Evolutionary conservation across 495 filamentous ascomycete species (phyloP).

Genomic region (Aspergillus leporis): DNA sequence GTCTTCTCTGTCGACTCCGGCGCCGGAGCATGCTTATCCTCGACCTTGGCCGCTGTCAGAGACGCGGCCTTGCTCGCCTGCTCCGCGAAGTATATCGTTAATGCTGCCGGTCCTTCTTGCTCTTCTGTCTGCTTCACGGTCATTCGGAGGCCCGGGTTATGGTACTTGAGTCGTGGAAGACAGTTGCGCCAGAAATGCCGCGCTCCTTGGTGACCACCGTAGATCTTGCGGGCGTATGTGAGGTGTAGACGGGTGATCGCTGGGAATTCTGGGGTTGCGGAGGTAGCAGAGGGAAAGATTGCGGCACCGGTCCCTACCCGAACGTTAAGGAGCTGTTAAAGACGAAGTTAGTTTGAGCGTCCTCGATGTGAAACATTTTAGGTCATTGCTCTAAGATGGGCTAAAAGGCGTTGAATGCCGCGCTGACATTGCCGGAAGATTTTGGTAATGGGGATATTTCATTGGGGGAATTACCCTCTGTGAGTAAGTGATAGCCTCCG

Average conservation of each 20-base stretch:
- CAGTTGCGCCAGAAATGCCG: constrained; percentile 86
- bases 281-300: constrained; percentile 59
- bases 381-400: not conserved
- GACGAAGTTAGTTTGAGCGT: constrained; percentile 9
- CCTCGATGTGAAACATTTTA: not conserved
- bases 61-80: constrained; percentile 34
- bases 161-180: constrained; percentile 86
- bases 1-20: constrained; percentile 35
- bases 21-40: constrained; percentile 39
- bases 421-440: not conserved
- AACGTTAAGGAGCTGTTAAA: constrained; percentile 64
- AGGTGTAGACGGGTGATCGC: constrained; percentile 78
- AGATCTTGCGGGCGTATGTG: constrained; percentile 67
- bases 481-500: constrained; percentile 11
- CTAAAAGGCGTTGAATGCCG: not conserved
- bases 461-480: constrained; percentile 30
- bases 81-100: constrained; percentile 73
- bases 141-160: constrained; percentile 85
- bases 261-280: constrained; percentile 51
- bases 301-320: constrained; percentile 80
- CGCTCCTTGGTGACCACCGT: constrained; percentile 68
- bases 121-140: constrained; percentile 67
- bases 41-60: constrained; percentile 26
- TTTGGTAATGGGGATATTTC: not conserved
- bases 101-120: constrained; percentile 56